A percentile compares a stretch with the other conserved stretches of the same genome.
These are phyloP conservation scores for Coniferiporia weirii DNA, from an alignment of 1,284 basidiomycete genomes.

Conservation along the genomic window DNA sequence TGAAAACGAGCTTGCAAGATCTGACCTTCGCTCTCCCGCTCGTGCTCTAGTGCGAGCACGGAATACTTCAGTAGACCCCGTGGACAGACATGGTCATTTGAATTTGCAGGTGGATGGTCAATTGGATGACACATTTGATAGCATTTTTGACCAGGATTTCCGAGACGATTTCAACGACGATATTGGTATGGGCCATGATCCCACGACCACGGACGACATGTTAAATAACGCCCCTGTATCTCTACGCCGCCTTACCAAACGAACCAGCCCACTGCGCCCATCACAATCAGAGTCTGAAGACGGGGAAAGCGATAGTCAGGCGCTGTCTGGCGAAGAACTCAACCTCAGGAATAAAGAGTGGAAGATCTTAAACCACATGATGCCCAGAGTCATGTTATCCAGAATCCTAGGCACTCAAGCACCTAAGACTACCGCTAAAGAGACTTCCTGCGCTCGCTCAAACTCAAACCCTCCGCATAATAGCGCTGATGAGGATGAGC, in stretches of 20 bases:
- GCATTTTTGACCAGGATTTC: not conserved
- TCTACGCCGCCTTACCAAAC: not conserved
- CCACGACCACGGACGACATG: not conserved
- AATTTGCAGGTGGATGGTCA: not conserved
- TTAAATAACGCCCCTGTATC: not conserved
- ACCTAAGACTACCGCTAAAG: not conserved
- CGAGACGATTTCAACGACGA: not conserved
- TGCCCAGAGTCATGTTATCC: conserved; percentile 41
- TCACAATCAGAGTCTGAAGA: not conserved
- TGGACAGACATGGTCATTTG: not conserved
- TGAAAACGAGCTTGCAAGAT: not conserved
- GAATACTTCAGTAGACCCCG: not conserved
- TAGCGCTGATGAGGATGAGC: not conserved
- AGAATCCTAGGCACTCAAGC: conserved; percentile 20
- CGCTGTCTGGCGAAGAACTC: not conserved
- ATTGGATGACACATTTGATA: not conserved
- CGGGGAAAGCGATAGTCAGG: not conserved
- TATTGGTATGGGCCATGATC: not conserved
- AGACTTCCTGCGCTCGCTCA: not conserved
- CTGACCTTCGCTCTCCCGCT: not conserved
- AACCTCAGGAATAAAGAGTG: conserved; percentile 25
- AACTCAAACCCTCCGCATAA: not conserved
- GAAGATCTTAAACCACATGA: conserved; percentile 37
- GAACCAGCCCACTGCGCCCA: not conserved
- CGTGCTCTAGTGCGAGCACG: not conserved